Evolutionary conservation across 78 protist species (phyloP).

Genomic region (Goniomonas avonlea): DNA sequence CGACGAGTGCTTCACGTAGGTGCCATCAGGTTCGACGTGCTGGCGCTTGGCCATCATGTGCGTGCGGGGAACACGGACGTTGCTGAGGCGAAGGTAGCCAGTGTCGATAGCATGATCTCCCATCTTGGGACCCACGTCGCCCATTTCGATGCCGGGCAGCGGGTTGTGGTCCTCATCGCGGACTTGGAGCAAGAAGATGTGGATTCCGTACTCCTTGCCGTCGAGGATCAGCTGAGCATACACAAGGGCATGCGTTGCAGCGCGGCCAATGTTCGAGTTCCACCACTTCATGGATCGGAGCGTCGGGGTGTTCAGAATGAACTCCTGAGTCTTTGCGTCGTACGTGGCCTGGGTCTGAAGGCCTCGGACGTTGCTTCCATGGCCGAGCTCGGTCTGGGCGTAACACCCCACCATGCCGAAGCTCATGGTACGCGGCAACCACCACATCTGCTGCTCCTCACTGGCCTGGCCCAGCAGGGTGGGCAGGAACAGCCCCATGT

Average conservation of each 20-base stretch:
- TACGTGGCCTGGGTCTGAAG: neutral
- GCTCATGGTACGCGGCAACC: constrained; percentile 24
- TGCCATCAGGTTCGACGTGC: constrained; percentile 23
- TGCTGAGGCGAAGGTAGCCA: constrained; percentile 41
- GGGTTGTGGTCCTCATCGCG: constrained; percentile 27
- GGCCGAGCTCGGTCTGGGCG: constrained; percentile 57
- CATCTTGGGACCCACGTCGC: constrained; percentile 49
- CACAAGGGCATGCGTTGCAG: neutral
- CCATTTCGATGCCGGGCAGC: constrained; percentile 36
- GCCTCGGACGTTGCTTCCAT: constrained; percentile 48
- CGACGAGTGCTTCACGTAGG: constrained; percentile 52
- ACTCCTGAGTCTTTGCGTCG: neutral
- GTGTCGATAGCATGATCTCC: constrained; percentile 44
- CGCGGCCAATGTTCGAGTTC: neutral
- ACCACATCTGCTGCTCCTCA: constrained; percentile 30
- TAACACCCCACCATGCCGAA: constrained; percentile 37
- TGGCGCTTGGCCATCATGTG: neutral
- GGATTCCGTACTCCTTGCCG: constrained; percentile 58
- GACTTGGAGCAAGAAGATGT: constrained; percentile 41
- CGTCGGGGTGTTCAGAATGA: neutral
- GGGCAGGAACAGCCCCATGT: neutral
- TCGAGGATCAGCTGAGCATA: constrained; percentile 19
- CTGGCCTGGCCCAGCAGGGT: neutral
- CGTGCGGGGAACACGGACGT: constrained; percentile 61
- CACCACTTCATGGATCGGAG: neutral